These are phyloP conservation scores for Fusarium pseudonygamai DNA, from an alignment of 2,329 filamentous ascomycete species.

Conservation along the genomic window DNA sequence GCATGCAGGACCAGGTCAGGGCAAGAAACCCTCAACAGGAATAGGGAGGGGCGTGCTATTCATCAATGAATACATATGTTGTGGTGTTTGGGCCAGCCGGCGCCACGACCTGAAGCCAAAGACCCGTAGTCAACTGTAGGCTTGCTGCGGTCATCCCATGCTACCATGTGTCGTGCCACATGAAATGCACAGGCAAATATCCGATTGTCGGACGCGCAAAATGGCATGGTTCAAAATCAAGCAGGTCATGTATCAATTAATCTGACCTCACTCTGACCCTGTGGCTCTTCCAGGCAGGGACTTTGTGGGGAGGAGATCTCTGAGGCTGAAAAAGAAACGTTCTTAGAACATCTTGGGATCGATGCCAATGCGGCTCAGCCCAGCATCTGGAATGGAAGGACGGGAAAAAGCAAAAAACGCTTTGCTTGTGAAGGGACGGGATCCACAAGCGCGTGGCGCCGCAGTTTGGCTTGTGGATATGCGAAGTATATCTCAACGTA, in stretches of 20 bases:
- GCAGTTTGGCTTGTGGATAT: slow-evolving; percentile 30
- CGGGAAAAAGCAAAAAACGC: slow-evolving; percentile 19
- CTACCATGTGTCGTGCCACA: slow-evolving; percentile 42
- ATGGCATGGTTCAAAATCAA: slow-evolving; percentile 14
- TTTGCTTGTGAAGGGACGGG: slow-evolving; percentile 17
- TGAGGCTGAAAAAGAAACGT: slow-evolving; percentile 41
- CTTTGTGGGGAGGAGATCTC: slow-evolving; percentile 26
- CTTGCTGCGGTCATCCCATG: slow-evolving; percentile 34
- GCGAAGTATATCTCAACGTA: slow-evolving; percentile 23
- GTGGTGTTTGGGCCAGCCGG: slow-evolving; percentile 27
- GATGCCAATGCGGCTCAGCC: slow-evolving; percentile 38
- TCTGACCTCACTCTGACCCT: slow-evolving; percentile 3
- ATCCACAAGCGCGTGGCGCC: slow-evolving; percentile 40
- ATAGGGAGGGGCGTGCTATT: slow-evolving; percentile 18
- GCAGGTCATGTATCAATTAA: slow-evolving; percentile 18
- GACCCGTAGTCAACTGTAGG: slow-evolving; percentile 26
- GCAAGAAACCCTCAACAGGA: slow-evolving; percentile 17
- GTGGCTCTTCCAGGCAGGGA: slow-evolving; percentile 1
- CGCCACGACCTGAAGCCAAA: slow-evolving; percentile 36
- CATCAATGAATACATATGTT: slow-evolving; percentile 3
- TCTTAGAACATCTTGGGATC: slow-evolving; percentile 26
- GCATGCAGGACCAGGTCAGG: slow-evolving; percentile 4
- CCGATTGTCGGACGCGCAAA: slow-evolving; percentile 21
- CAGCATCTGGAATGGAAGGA: slow-evolving; percentile 34
- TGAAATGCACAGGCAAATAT: slow-evolving; percentile 25